A percentile compares a stretch with the other conserved stretches of the same genome.
phyloP scores from a whole-genome alignment of 192 early-diverging fungal genomes.

The Podila clonocystis region DNA sequence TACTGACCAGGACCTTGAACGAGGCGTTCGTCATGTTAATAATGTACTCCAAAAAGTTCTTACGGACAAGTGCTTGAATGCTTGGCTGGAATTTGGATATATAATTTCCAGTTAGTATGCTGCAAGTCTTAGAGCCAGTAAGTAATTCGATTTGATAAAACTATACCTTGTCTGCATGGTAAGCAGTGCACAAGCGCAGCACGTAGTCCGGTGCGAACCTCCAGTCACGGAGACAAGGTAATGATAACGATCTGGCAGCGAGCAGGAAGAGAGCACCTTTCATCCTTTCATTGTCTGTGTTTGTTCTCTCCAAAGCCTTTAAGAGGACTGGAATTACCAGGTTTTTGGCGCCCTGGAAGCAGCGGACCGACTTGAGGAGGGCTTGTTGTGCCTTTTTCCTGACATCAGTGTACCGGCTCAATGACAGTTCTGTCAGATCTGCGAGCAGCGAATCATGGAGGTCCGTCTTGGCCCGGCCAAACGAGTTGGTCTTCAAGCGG shows the following conservation, averaged over 20 bases:
- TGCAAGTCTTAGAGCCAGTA: background rate
- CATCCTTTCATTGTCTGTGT: slow-evolving; percentile 63
- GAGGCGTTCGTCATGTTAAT: slow-evolving; percentile 58
- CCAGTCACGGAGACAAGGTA: slow-evolving; percentile 66
- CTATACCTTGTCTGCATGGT: slow-evolving; percentile 73
- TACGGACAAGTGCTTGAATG: slow-evolving; percentile 72
- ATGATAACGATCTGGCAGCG: slow-evolving; percentile 57
- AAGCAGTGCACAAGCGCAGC: slow-evolving; percentile 59
- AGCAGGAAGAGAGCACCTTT: slow-evolving; percentile 80
- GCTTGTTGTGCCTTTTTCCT: slow-evolving; percentile 65
- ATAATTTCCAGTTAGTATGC: background rate
- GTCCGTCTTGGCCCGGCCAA: slow-evolving; percentile 53
- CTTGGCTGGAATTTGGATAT: slow-evolving; percentile 55
- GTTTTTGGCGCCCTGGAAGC: slow-evolving; percentile 61
- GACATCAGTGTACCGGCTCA: slow-evolving; percentile 66
- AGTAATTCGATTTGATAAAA: background rate
- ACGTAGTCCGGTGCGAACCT: slow-evolving; percentile 65
- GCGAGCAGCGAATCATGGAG: slow-evolving; percentile 63
- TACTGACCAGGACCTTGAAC: slow-evolving; percentile 54
- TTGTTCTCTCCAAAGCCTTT: slow-evolving; percentile 54
- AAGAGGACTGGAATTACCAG: slow-evolving; percentile 59
- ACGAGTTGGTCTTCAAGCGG: slow-evolving; percentile 66
- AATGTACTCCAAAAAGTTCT: slow-evolving; percentile 69
- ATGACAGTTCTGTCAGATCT: slow-evolving; percentile 65
- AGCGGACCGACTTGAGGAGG: slow-evolving; percentile 56